Evolutionary conservation across 2,329 filamentous ascomycete species (phyloP).

Genomic region (Botrytis aclada): DNA sequence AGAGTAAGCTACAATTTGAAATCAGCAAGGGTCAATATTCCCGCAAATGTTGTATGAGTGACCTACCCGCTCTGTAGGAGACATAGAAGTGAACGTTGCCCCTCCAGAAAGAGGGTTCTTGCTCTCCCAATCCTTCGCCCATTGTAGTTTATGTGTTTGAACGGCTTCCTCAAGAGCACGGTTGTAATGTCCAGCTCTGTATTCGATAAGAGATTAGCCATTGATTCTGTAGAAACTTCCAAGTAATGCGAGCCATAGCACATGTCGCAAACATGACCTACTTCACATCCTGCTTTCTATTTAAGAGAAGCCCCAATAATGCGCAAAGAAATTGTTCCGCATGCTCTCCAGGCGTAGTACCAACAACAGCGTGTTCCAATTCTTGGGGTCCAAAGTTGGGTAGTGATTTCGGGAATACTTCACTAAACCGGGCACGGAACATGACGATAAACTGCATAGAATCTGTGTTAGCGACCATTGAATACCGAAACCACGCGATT

Average conservation of each 20-base stretch:
- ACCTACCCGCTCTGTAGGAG: slow-evolving; percentile 73
- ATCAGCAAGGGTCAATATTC: background rate
- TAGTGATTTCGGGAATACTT: slow-evolving; percentile 82
- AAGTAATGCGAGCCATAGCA: background rate
- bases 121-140: slow-evolving; percentile 79
- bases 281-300: slow-evolving; percentile 99
- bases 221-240: background rate
- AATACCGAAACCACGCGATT: slow-evolving; percentile 46
- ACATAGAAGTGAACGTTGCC: slow-evolving; percentile 78
- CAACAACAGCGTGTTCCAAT: slow-evolving; percentile 80
- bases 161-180: slow-evolving; percentile 93
- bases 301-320: slow-evolving; percentile 80
- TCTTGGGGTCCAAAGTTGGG: slow-evolving; percentile 93
- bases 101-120: slow-evolving; percentile 80
- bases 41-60: background rate
- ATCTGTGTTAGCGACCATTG: slow-evolving; percentile 37
- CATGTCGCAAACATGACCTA: slow-evolving; percentile 49
- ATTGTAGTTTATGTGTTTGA: slow-evolving; percentile 79
- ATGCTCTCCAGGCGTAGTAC: slow-evolving; percentile 74
- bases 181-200: slow-evolving; percentile 85
- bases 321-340: slow-evolving; percentile 88
- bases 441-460: slow-evolving; percentile 84
- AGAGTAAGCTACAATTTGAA: slow-evolving; percentile 13
- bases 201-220: slow-evolving; percentile 29
- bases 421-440: slow-evolving; percentile 91